Evolutionary conservation across 176 grass and related monocot genomes (phyloP), one percentile per base, ranked within the genome.

Genomic region (bread wheat (Triticum aestivum)): DNA sequence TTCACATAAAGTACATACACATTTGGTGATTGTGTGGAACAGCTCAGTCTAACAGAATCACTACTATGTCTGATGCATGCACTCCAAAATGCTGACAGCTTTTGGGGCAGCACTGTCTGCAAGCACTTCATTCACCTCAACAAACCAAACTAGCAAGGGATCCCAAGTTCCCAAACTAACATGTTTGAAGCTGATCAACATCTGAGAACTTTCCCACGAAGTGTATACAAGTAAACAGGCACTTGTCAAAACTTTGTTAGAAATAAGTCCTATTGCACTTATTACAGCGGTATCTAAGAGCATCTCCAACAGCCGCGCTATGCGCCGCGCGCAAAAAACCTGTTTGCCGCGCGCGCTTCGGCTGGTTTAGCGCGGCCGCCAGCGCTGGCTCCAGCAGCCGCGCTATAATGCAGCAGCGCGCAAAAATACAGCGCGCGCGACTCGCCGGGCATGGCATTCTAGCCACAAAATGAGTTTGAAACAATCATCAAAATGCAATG

Each of bases 111-210:
- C 5, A 37, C 11, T 69, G 20, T 33, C 8, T 54, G 54, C 14
- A 32, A 14, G 34, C 18, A 82, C 3, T 23, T 34, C 24, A 80
- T 37, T 54, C 21, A 21, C 66, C 13, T 18, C 39, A 54, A 86
- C 59, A 78, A 54, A 86, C 20, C 69, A 21, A 86, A 30, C 33
- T 42, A 69, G 13, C 21, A 75, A 21, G 4, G 37, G 68, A 41
- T 41, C 72, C 42, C 72, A 85, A 21, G 9, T 39, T 71, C 72
- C 42, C 72, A 85, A 85, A 5, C 32, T 11, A 78, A 39, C 21
- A 26, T 5, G 41, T 38, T 41, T 21, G 15, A 79, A 32, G 18
- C n/a, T 44, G 35, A 32, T 79, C 23, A 30, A 56, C 14, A 13
- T 56, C 30, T 78, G 62, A 15, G 21, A 58, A 56, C 71, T 30